Percentiles rank a stretch among this genome's conserved stretches.
Evolutionary conservation across 331 rosid species (phyloP).

Genomic region (Acacia pycnantha): DNA sequence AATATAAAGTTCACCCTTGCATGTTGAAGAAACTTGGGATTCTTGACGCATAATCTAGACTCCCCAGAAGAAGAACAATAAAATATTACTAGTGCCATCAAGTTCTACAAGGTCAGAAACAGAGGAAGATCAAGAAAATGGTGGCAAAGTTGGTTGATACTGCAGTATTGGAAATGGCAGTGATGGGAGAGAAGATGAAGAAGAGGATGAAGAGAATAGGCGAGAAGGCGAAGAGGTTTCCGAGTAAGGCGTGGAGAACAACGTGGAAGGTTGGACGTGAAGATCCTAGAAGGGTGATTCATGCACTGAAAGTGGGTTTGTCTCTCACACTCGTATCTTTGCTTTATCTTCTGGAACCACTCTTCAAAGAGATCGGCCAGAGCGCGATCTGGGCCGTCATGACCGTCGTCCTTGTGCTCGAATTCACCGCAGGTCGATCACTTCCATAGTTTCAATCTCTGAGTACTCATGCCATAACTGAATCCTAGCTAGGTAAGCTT

Average conservation of each 20-base stretch:
- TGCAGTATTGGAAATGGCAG: constrained; percentile 42
- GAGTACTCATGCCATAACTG: too few species aligned
- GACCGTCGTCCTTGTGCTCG: constrained; percentile 44
- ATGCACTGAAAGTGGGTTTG: constrained; percentile 81
- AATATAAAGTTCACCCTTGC: constrained; percentile 30
- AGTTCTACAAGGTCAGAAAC: not conserved
- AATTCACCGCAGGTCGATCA: too few species aligned
- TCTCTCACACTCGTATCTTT: constrained; percentile 74
- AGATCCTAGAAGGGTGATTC: constrained; percentile 79
- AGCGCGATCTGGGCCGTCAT: constrained; percentile 90
- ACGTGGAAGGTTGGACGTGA: constrained; percentile 71
- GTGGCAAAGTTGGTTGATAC: constrained; percentile 42
- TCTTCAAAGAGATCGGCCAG: constrained; percentile 60
- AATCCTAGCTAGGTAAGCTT: too few species aligned
- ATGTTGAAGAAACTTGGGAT: constrained; percentile 27
- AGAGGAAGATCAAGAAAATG: constrained; percentile 23
- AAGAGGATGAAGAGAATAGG: constrained; percentile 26
- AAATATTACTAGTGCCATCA: not conserved
- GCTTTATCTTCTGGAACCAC: constrained; percentile 67
- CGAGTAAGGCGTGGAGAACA: not conserved
- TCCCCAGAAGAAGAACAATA: constrained; percentile 4
- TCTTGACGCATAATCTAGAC: constrained; percentile 19
- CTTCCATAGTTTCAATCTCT: too few species aligned
- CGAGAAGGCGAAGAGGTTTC: constrained; percentile 38
- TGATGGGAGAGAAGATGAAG: constrained; percentile 14